Base-by-base conservation (phyloP, 1,284 basidiomycete species). In the Jaminaea rosea region DNA sequence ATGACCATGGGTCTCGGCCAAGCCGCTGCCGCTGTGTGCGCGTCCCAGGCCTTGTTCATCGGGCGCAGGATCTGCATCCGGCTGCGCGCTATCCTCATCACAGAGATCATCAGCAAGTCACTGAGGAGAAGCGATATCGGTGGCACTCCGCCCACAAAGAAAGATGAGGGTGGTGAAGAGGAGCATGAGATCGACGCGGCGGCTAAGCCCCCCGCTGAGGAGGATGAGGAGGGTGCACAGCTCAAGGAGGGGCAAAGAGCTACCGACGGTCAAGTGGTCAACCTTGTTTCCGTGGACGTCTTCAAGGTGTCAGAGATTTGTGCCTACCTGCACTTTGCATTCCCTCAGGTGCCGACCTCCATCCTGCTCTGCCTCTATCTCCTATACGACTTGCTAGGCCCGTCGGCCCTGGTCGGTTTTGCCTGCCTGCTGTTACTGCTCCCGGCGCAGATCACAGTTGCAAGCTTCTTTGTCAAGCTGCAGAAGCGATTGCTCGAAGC, bases 41-140 rank as follows among this genome's bases (percentile, higher is more conserved):
- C 75, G 34, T 76, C 75, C n/a, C 77, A 78, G 55, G 69, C 73
- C 0, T 72, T 81, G 3, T 76, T 75, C 64, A 71, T 78, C 26
- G 80, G 80, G 13, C 70, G 80, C 13, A 69, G 78, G 44, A 71
- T 78, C 21, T 78, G 78, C 49, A 76, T 67, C 34, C 58, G 62
- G 37, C 53, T 69, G 4, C 59, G 72, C 26, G 75, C 78, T 1
- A 76, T 81, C 53, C 75, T 81, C 49, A 75, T 80, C 55, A 71
- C 77, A 34, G 79, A 81, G 53, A 77, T 80, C 26, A 78, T 80
- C 56, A 77, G 78, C 46, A 81, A 81, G 65, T 77, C 79, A 0
- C 73, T 81, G 0, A 74, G 80, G 11, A 63, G 79, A 19, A 74
- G 76, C 50, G 79, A 80, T 57, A 68, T 75, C 31, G 55, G 62